Conservation (phyloP, 2,329 filamentous ascomycete genomes). For the Claviceps spartinae region DNA sequence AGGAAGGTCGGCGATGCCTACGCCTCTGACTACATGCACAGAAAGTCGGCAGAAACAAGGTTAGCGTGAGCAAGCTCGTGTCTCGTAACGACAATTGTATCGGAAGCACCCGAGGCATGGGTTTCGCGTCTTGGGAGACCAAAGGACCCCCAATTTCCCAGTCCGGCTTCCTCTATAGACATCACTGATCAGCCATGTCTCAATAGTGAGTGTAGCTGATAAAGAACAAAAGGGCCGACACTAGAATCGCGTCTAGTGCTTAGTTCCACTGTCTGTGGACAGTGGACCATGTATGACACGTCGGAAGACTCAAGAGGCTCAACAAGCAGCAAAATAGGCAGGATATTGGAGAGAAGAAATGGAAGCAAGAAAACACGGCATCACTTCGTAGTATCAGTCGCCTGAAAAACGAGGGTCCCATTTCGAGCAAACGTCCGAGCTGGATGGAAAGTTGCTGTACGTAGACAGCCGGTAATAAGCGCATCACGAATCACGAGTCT, state of each 20-base stretch:
- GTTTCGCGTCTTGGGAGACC: background rate
- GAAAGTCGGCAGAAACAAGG: background rate
- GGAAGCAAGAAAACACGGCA: background rate
- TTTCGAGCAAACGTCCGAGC: background rate
- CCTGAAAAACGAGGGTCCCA: background rate
- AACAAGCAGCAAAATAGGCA: background rate
- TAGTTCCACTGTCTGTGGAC: background rate
- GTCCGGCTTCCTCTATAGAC: background rate
- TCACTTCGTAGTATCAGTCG: background rate
- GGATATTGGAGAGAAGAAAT: background rate
- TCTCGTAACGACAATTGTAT: background rate
- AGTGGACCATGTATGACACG: background rate
- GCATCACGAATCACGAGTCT: background rate
- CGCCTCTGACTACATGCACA: background rate
- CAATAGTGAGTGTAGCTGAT: background rate
- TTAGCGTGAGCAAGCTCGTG: background rate
- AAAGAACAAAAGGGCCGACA: background rate
- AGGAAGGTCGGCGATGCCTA: background rate
- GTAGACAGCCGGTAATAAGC: background rate
- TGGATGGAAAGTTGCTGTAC: background rate
- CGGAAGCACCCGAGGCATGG: background rate
- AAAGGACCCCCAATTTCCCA: background rate
- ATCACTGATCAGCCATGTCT: background rate
- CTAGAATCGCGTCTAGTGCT: background rate
- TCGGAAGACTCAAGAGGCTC: background rate